A percentile compares a stretch with the other conserved stretches of the same genome.
These are phyloP conservation scores for Nidularia sp. DNA, from an alignment of 768 basidiomycete genomes.

Conservation along the genomic window DNA sequence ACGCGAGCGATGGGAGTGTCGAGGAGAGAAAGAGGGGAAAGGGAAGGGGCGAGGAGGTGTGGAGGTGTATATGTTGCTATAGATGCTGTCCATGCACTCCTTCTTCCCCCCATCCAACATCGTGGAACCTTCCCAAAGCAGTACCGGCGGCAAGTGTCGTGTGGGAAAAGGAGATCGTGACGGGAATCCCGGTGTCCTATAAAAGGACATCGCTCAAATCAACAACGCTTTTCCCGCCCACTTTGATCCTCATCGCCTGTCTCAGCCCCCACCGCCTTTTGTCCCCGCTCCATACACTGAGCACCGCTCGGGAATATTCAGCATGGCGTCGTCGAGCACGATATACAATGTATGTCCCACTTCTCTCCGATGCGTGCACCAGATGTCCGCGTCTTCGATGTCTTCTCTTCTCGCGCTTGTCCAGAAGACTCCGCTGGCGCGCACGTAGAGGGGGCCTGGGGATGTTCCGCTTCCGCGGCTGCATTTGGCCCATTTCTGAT, in stretches of 20 bases:
- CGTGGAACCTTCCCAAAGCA: constrained; percentile 1
- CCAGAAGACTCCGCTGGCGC: too few species aligned
- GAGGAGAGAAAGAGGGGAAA: too few species aligned
- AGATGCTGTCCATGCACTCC: too few species aligned
- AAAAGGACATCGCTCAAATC: not conserved
- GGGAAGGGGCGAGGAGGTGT: too few species aligned
- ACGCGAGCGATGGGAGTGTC: too few species aligned
- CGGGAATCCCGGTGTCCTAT: not conserved
- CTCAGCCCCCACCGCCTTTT: not conserved
- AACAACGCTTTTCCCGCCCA: constrained; percentile 4
- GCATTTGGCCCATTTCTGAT: constrained; percentile 3
- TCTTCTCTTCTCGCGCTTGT: too few species aligned
- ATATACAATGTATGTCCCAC: constrained; percentile 2
- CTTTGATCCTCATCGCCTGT: not conserved
- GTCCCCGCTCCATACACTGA: not conserved
- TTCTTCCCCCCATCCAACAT: too few species aligned
- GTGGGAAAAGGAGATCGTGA: not conserved
- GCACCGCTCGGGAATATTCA: not conserved
- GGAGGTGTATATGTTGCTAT: too few species aligned
- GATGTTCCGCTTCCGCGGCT: constrained; percentile 2
- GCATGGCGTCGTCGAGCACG: not conserved
- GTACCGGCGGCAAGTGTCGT: constrained; percentile 2
- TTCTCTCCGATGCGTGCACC: not conserved
- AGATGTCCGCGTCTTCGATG: too few species aligned
- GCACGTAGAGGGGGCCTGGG: too few species aligned